phyloP scores from a whole-genome alignment of 2,329 filamentous ascomycete species.

The Xylariaceae sp. region DNA sequence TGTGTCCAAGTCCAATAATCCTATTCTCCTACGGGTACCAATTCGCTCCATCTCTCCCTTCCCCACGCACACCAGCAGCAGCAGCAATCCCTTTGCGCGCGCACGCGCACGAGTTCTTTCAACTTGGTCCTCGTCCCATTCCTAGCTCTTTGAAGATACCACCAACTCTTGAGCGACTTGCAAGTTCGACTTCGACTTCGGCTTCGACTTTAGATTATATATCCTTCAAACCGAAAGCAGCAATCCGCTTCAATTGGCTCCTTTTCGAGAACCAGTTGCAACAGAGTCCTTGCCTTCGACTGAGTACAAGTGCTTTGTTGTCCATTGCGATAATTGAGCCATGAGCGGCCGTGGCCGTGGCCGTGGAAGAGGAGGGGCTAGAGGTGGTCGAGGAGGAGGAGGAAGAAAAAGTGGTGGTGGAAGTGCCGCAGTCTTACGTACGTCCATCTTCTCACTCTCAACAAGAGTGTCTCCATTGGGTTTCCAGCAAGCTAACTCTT shows the following conservation, averaged over 20 bases:
- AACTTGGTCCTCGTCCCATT: background rate
- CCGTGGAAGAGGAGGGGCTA: constrained; percentile 14
- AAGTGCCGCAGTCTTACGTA: constrained; percentile 37
- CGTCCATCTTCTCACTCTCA: constrained; percentile 40
- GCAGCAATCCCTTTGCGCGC: background rate
- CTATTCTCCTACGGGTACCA: constrained; percentile 13
- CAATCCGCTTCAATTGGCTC: background rate
- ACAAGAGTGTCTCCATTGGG: background rate
- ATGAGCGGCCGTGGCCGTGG: constrained; percentile 28
- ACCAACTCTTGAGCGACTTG: background rate
- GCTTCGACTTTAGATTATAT: constrained; percentile 1
- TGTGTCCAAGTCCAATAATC: constrained; percentile 8
- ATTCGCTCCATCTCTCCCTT: constrained; percentile 9
- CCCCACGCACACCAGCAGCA: background rate
- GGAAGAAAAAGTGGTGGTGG: constrained; percentile 33
- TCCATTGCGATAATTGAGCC: constrained; percentile 9
- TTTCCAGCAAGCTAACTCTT: constrained; percentile 31
- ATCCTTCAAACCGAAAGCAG: background rate
- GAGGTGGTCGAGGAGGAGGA: constrained; percentile 23
- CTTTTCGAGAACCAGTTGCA: background rate
- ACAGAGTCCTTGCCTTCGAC: background rate
- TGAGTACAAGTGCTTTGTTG: background rate
- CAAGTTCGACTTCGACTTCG: too few species aligned
- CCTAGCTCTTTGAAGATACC: background rate
- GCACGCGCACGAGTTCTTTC: background rate